Base-by-base conservation (phyloP, 2,329 filamentous ascomycete genomes). In the Trichoderma koningii region DNA sequence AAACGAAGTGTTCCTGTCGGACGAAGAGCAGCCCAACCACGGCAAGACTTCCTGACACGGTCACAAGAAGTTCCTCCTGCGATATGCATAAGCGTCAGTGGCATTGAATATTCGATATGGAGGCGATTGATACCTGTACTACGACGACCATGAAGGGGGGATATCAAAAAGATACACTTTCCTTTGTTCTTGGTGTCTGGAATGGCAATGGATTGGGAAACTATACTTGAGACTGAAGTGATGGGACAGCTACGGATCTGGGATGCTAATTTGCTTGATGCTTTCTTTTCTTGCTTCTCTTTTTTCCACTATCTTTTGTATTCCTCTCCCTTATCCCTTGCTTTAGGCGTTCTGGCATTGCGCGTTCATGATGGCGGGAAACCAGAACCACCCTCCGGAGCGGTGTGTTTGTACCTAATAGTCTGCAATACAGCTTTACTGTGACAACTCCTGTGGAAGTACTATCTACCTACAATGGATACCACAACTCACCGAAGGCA, bases 1-100 rank as follows among this genome's bases (percentile, higher is more conserved):
- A 63, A 75, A 78, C 66, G 76, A 78, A 62, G 66, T 78, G 23
- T 72, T 74, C 26, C 69, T 72, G 7, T 70, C 69, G 47, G 65
- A 65, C 26, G 66, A 69, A 26, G 66, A 66, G 12, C 34, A 38
- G 26, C 55, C 63, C 19, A 45, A 41, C 23, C 48, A 47, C n/a
- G 28, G 44, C 60, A 63, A 63, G 14, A 7, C 50, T 10, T 55
- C 38, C 44, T 63, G 50, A 63, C 50, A 63, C 26, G 50, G n/a
- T 21, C 14, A 28, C 38, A 26, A 47, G 28, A 28, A 34, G 30
- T 7, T 30, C 38, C 28, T 26, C n/a, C 47, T n/a, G 12, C 30
- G 50, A 55, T 63, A 30, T 63, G 60, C 34, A 53, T 42, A 28
- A 55, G 50, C 50, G 38, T 23, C 38, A 28, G 41, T 23, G 15